These are phyloP conservation scores for Fraxinus floribunda DNA, from an alignment of 305 asterid species.

Conservation along the genomic window DNA sequence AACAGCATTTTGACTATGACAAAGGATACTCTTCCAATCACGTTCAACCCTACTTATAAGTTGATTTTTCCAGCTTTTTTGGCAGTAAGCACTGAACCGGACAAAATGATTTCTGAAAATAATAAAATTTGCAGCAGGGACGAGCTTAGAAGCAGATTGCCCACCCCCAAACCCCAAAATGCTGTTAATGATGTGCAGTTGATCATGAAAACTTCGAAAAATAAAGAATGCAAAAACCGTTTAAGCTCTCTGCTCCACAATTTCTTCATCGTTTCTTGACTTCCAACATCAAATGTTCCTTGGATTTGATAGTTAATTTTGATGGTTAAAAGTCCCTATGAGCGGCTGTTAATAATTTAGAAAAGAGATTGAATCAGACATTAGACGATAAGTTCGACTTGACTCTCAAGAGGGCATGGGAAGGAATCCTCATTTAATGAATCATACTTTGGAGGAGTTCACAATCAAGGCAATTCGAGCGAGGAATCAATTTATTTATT, in stretches of 20 bases:
- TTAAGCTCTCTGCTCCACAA: neutral
- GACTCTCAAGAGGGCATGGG: neutral
- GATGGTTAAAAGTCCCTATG: neutral
- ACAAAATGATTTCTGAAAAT: neutral
- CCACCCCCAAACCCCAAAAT: constrained; percentile 20
- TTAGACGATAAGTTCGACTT: neutral
- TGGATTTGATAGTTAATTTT: neutral
- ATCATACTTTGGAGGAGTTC: neutral
- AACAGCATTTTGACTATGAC: neutral
- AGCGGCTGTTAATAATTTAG: neutral
- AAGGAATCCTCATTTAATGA: neutral
- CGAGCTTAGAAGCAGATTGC: constrained; percentile 32
- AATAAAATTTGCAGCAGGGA: constrained; percentile 12
- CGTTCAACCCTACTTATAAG: neutral
- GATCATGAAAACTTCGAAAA: neutral
- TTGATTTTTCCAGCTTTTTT: neutral
- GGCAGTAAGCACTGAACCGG: neutral
- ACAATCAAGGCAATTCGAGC: neutral
- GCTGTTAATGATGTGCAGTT: neutral
- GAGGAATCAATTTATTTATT: neutral
- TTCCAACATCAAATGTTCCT: neutral
- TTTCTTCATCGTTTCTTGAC: neutral
- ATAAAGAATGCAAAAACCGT: neutral
- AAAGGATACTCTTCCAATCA: neutral
- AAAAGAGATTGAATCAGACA: neutral